These are phyloP conservation scores for Apiosordaria backusii DNA, from an alignment of 495 filamentous ascomycete species.

Conservation along the genomic window DNA sequence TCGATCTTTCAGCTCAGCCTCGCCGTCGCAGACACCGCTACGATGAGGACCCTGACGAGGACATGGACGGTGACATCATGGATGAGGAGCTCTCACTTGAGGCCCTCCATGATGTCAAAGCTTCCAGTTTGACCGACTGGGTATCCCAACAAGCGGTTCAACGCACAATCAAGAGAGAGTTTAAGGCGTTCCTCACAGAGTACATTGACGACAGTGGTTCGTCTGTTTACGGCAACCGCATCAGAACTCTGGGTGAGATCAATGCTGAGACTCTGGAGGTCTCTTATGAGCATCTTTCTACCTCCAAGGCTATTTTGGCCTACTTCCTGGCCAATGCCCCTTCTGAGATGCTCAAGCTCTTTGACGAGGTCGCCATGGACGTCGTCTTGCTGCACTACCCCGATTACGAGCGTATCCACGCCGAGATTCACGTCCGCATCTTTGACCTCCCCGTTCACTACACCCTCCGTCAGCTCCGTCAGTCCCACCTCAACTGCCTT, in stretches of 20 bases:
- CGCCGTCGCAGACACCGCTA: constrained; percentile 79
- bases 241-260: constrained; percentile 89
- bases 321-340: constrained; percentile 97
- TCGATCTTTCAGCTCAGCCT: constrained; percentile 78
- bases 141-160: constrained; percentile 85
- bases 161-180: constrained; percentile 89
- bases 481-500: constrained; percentile 94
- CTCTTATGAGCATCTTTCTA: constrained; percentile 85
- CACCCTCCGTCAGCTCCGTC: constrained; percentile 94
- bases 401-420: constrained; percentile 95
- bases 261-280: constrained; percentile 97
- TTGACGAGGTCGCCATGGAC: constrained; percentile 96
- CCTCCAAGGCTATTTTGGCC: constrained; percentile 90
- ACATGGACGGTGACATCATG: constrained; percentile 89
- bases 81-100: constrained; percentile 91
- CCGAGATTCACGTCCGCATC: constrained; percentile 97
- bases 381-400: constrained; percentile 93
- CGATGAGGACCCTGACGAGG: constrained; percentile 89
- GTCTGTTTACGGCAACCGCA: constrained; percentile 91
- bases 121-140: constrained; percentile 90
- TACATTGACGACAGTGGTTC: constrained; percentile 82
- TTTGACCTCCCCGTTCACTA: constrained; percentile 91
- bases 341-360: constrained; percentile 87
- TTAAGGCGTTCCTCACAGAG: constrained; percentile 95
- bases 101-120: constrained; percentile 89